Evolutionary conservation across 139 green algal genomes (phyloP), one percentile per base, ranked within the genome.

Genomic region (Spirogloea muscicola): DNA sequence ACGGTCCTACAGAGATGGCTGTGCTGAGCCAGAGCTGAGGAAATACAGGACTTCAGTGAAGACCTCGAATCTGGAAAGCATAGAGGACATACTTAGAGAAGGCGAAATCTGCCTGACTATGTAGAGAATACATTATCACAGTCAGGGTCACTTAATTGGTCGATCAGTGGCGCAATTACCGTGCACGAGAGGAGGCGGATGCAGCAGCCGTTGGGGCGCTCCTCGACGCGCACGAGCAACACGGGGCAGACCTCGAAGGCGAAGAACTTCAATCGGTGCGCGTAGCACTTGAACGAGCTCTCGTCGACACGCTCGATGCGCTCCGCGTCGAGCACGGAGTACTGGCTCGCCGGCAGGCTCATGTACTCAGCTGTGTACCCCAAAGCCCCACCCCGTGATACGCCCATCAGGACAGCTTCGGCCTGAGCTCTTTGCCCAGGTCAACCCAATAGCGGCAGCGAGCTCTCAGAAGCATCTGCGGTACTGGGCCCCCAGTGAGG

Each of bases 321-420:
- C 42, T 83, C 58, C 29, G 78, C 82, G 37, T 87, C 82, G 6
- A 87, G 55, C 18, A 85, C 80, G 0, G 44, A 74, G 59, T 87
- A 87, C 48, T 85, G 71, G 10, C 42, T 69, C 33, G 78, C 82
- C 6, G 82, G 82, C 10, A 87, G 57, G 0, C 34, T 70, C 82
- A 87, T 87, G 77, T 87, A 87, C 51, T 87, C 72, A 2, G 63
- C 75, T 82, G 75, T 1, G 34, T 21, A 68, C 13, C 10, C 10
- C 10, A n/a, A 10, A 52, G 43, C 43, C 10, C 43, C 10, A 16
- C 13, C 13, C 43, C 10, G 44, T 13, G 44, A n/a, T n/a, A 27
- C 13, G 16, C 13, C 16, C 16, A 16, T 27, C 44, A 52, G 44
- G 13, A 52, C 13, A 52, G 44, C 13, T 16, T 52, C 16, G 44